Evolutionary conservation across 2,329 filamentous ascomycete species (phyloP).

Genomic region (Basipetospora chlamydospora): DNA sequence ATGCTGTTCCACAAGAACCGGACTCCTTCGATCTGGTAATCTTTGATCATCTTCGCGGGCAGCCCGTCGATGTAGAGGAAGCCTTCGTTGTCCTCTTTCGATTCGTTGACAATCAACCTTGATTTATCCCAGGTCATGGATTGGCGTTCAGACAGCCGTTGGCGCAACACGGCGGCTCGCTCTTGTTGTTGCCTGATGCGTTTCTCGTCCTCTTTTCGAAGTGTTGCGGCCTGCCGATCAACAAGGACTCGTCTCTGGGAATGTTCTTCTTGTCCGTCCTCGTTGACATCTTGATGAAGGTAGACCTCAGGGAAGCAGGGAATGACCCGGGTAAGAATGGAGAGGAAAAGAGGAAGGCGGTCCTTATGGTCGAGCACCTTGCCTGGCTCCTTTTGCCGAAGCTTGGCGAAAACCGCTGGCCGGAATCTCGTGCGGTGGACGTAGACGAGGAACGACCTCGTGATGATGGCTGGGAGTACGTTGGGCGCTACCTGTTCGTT

Average conservation of each 20-base stretch:
- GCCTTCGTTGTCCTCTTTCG: constrained; percentile 43
- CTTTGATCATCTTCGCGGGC: constrained; percentile 54
- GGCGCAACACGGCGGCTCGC: constrained; percentile 32
- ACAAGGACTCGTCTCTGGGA: not conserved
- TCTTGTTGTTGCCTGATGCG: constrained; percentile 38
- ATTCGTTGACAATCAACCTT: constrained; percentile 51
- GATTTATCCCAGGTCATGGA: constrained; percentile 28
- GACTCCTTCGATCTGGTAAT: constrained; percentile 68
- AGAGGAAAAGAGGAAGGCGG: not conserved
- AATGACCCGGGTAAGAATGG: not conserved
- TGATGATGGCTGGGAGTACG: not conserved
- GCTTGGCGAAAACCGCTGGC: not conserved
- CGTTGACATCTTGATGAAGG: no score
- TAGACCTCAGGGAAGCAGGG: not conserved
- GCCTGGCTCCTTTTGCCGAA: not conserved
- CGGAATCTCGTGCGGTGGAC: not conserved
- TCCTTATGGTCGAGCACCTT: not conserved
- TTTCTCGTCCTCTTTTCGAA: constrained; percentile 37
- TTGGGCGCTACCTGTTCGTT: not conserved
- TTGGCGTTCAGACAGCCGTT: constrained; percentile 27
- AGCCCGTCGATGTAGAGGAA: constrained; percentile 49
- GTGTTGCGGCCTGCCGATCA: not conserved
- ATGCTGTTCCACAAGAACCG: constrained; percentile 84
- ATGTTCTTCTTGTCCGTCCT: not conserved
- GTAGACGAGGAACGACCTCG: constrained; percentile 2